Base-by-base conservation (phyloP, 2,329 filamentous ascomycete genomes). In the Drechslerella dactyloides region DNA sequence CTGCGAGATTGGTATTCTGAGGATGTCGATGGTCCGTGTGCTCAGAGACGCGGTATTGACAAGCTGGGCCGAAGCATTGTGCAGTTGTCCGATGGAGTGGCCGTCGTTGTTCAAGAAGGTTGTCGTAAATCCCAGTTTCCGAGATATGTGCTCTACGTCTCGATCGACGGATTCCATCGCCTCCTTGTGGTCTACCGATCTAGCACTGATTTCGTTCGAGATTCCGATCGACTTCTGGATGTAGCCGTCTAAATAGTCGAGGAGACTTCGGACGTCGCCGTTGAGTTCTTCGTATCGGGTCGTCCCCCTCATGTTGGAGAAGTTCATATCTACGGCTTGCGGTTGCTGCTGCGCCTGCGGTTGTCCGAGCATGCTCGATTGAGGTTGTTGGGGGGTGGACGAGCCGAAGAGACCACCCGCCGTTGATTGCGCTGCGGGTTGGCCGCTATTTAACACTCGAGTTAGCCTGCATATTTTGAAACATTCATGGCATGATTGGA, bases 271-370 rank as follows among this genome's bases (percentile, higher is more conserved):
- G 15, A 96, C 83, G 30, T 90, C 87, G 75, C 93, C 89, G 70
- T 90, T 87, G 27, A 96, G 87, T 79, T 96, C 93, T 78, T 92
- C 91, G 82, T 94, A 97, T 73, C 94, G 90, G 2, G 92, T 96
- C 0, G 93, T 96, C 15, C 90, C 89, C 58, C 91, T 87, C 70
- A 97, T 83, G 78, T 90, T 90, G 76, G 86, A 86, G 58, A 90
- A 81, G 79, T 94, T 90, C 76, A 96, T 90, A 77, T 65, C 69
- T 53, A 64, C 74, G 24, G 46, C 68, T 51, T 64, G 72, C 1
- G 56, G 55, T 61, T 53, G 65, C 40, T 57, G 70, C 42, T 27
- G 54, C 54, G 8, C 56, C 46, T 52, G 65, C 19, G 33, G 52
- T 21, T 70, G 74, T 50, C 66, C 66, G 21, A 63, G 65, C 35